Base-by-base conservation (phyloP, 2,329 filamentous ascomycete species). In the Cordyceps tenuipes region DNA sequence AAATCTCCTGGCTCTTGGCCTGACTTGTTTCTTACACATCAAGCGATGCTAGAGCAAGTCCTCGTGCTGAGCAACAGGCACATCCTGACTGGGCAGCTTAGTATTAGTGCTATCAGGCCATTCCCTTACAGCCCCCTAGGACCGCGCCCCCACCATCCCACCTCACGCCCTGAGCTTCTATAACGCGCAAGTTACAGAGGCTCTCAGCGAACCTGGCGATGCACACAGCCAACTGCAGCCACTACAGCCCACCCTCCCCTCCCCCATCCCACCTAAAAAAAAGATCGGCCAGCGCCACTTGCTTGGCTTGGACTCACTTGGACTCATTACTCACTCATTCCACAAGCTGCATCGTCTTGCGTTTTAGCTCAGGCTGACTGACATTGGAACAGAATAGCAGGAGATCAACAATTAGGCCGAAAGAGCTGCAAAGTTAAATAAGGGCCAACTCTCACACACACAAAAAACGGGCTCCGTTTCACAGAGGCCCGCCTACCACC, bases 41-140 rank as follows among this genome's bases (percentile, higher is more conserved):
- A 36, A 36, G 10, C 41, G 17, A 39, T 55, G n/a, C 17, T 50
- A 15, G 2, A 36, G 8, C 34, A n/a, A n/a, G 17, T 31, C 23
- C 17, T 8, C 34, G 19, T 36, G 44, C 54, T 57, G 54, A 57
- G 54, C 54, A 57, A 57, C n/a, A 41, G 44, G 8, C 19, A 48
- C 34, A 41, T 29, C 15, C 41, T 57, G 54, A 57, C 44, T 57
- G 54, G 54, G 54, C 12, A 43, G 44, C 53, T 47, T 43, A 49
- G 29, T 48, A 26, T 19, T 46, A 10, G n/a, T 46, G 39, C 13
- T 7, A 15, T 8, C 17, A 54, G 49, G 50, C 21, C 8, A 23
- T 31, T 39, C 8, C 4, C 43, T 36, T 47, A 13, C 44, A 49
- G 29, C 7, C 6, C 21, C 19, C n/a, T n/a, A n/a, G n/a, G n/a